These are phyloP conservation scores for Ogataea saltuana DNA, from an alignment of 805 yeast species.

Conservation along the genomic window DNA sequence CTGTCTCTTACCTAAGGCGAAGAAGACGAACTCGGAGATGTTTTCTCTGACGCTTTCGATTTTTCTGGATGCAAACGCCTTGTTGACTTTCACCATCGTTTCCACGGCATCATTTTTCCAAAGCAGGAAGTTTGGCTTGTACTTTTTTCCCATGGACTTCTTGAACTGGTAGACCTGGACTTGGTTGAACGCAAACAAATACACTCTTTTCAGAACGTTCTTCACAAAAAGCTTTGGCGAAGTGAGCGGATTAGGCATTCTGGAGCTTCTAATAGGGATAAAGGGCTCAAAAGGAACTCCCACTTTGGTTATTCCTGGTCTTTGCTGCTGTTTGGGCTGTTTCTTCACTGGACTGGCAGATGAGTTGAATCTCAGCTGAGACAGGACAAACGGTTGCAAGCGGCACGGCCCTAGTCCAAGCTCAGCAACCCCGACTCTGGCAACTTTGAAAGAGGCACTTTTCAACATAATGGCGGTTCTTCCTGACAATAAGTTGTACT, in stretches of 20 bases:
- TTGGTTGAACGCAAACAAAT: slow-evolving; percentile 67
- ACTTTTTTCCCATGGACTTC: slow-evolving; percentile 35
- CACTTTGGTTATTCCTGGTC: slow-evolving; percentile 36
- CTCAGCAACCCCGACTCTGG: background rate
- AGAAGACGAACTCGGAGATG: slow-evolving; percentile 63
- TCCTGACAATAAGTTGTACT: too few relatives aligned
- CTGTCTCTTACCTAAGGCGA: slow-evolving; percentile 54
- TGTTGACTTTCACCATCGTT: slow-evolving; percentile 72
- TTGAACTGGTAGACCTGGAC: slow-evolving; percentile 48
- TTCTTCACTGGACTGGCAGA: slow-evolving; percentile 5
- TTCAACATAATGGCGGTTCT: slow-evolving; percentile 10
- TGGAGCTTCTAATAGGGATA: slow-evolving; percentile 50
- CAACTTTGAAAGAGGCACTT: slow-evolving; percentile 1
- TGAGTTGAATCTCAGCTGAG: slow-evolving; percentile 18
- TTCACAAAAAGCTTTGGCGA: slow-evolving; percentile 45
- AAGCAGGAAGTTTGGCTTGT: slow-evolving; percentile 64
- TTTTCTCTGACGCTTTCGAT: slow-evolving; percentile 46
- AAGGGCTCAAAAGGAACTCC: slow-evolving; percentile 43
- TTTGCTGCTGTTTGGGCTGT: slow-evolving; percentile 23
- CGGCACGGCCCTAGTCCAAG: background rate
- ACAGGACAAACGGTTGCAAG: background rate
- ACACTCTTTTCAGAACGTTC: slow-evolving; percentile 61
- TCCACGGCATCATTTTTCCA: slow-evolving; percentile 90
- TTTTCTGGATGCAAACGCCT: slow-evolving; percentile 68
- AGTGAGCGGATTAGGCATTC: slow-evolving; percentile 41